Conservation (phyloP, 306 rosid genomes). For the Heteromeles arbutifolia region DNA sequence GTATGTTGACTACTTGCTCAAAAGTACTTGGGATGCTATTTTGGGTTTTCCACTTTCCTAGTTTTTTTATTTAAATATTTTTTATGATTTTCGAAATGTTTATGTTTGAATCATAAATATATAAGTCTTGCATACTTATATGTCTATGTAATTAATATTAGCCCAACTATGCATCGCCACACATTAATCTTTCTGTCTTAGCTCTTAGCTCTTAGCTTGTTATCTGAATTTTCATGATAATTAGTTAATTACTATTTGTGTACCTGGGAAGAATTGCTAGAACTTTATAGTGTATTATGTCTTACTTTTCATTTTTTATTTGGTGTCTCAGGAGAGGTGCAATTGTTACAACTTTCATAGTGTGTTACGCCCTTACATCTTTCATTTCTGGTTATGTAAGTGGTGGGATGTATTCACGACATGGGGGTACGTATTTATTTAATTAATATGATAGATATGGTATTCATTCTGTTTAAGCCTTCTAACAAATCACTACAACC, state of each 20-base stretch:
- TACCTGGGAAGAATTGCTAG: neutral
- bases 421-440: constrained; percentile 57
- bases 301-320: neutral
- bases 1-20: constrained; percentile 30
- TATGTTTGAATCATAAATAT: constrained; percentile 2
- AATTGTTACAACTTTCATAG: constrained; percentile 95
- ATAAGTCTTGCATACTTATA: constrained; percentile 6
- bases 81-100: neutral
- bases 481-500: constrained; percentile 10
- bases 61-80: neutral
- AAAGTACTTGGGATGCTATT: constrained; percentile 10
- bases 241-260: neutral
- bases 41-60: neutral
- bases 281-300: neutral
- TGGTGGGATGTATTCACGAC: constrained; percentile 98
- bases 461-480: neutral
- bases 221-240: neutral
- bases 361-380: constrained; percentile 97
- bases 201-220: constrained; percentile 14
- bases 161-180: neutral
- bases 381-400: constrained; percentile 98
- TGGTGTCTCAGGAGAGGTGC: constrained; percentile 82
- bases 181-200: neutral
- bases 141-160: neutral
- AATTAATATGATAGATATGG: neutral